These are phyloP conservation scores for Coemansia sp. DNA, from an alignment of 192 early-diverging fungal species.

Conservation along the genomic window DNA sequence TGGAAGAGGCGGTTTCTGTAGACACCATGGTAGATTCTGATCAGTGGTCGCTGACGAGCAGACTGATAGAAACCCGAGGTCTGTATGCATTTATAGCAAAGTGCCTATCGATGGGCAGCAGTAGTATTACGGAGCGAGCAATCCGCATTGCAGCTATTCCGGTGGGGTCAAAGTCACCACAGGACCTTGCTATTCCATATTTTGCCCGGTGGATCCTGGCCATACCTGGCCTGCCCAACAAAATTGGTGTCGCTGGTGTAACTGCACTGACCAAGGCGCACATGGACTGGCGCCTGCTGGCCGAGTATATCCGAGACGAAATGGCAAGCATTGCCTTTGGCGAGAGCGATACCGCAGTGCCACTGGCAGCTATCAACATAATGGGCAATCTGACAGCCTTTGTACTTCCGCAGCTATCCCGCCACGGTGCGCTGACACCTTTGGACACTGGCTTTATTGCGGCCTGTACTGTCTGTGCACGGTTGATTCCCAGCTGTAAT, in stretches of 20 bases:
- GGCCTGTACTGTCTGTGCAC: conserved; percentile 36
- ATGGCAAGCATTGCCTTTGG: conserved; percentile 4
- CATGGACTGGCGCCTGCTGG: conserved; percentile 19
- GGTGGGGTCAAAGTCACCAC: conserved; percentile 4
- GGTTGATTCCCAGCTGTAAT: conserved; percentile 32
- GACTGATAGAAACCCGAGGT: conserved; percentile 15
- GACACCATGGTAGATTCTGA: not conserved
- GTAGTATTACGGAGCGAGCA: not conserved
- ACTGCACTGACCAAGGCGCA: conserved; percentile 23
- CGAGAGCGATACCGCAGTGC: conserved; percentile 7
- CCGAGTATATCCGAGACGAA: conserved; percentile 6
- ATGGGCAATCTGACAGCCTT: conserved; percentile 48
- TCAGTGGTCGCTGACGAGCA: conserved; percentile 11
- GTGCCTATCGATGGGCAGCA: conserved; percentile 5
- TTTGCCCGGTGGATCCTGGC: conserved; percentile 38
- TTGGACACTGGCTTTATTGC: conserved; percentile 25
- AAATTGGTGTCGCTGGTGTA: conserved; percentile 34
- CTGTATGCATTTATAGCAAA: conserved; percentile 35
- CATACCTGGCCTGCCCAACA: conserved; percentile 44
- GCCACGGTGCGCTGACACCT: conserved; percentile 2
- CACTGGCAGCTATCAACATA: conserved; percentile 33
- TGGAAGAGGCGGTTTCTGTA: not conserved
- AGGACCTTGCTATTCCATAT: conserved; percentile 14
- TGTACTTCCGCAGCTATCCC: conserved; percentile 37
- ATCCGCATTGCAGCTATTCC: conserved; percentile 23